Percentiles rank a stretch among this genome's conserved stretches.
Evolutionary conservation across 768 basidiomycete species (phyloP).

Genomic region (Boletus huronensis): DNA sequence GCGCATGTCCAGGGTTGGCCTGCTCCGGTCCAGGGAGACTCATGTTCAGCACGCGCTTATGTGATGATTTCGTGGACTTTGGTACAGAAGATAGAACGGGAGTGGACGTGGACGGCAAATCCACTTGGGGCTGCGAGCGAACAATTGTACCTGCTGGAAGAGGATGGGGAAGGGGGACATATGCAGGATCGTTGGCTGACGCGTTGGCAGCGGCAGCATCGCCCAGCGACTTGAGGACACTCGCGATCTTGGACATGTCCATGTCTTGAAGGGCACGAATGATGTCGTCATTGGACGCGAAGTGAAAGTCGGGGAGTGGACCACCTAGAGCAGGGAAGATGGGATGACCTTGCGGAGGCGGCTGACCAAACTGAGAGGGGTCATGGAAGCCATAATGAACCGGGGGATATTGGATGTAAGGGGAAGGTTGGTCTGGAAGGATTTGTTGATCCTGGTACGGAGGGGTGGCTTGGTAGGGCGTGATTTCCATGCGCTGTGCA

Average conservation of each 20-base stretch:
- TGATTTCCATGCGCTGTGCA: slow-evolving; percentile 27
- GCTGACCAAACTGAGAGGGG: slow-evolving; percentile 25
- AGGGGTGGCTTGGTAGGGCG: slow-evolving; percentile 31
- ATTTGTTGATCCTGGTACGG: slow-evolving; percentile 34
- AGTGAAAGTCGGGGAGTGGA: slow-evolving; percentile 36
- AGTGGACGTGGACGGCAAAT: slow-evolving; percentile 40
- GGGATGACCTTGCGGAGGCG: slow-evolving; percentile 29
- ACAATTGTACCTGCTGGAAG: slow-evolving; percentile 25
- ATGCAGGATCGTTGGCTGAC: slow-evolving; percentile 21
- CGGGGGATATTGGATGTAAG: slow-evolving; percentile 31
- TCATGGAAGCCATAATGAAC: slow-evolving; percentile 30
- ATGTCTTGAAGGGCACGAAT: slow-evolving; percentile 69
- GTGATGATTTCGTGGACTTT: slow-evolving; percentile 34
- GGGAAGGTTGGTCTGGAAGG: slow-evolving; percentile 23
- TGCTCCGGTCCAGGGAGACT: slow-evolving; percentile 40
- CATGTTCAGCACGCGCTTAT: slow-evolving; percentile 43
- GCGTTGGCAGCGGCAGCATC: slow-evolving; percentile 50
- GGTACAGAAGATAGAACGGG: slow-evolving; percentile 40
- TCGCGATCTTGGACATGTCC: slow-evolving; percentile 64
- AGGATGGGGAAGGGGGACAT: slow-evolving; percentile 21
- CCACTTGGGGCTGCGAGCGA: slow-evolving; percentile 38
- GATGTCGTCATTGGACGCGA: slow-evolving; percentile 67
- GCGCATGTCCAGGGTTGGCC: slow-evolving; percentile 54
- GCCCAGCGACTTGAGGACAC: slow-evolving; percentile 60
- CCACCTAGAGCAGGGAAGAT: slow-evolving; percentile 19